These are phyloP conservation scores for Mycena galericulata DNA, from an alignment of 768 basidiomycete species.

Conservation along the genomic window DNA sequence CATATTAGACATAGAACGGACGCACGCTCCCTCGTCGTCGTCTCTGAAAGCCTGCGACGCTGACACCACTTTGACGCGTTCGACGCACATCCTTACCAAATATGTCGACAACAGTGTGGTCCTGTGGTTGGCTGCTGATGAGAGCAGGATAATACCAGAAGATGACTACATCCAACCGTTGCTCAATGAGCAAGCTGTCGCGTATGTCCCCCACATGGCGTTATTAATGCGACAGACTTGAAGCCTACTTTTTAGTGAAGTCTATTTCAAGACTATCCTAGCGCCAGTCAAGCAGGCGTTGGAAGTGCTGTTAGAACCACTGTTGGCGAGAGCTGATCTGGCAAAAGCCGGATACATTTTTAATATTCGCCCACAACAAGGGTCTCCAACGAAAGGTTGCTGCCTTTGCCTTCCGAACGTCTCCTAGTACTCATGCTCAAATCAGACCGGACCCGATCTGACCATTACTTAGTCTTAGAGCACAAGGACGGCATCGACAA, in stretches of 20 bases:
- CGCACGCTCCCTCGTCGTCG: no score
- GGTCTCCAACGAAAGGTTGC: background rate
- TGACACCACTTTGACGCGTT: no score
- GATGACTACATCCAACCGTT: conserved; percentile 11
- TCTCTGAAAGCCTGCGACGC: no score
- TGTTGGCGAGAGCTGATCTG: background rate
- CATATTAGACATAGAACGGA: no score
- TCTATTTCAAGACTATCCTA: background rate
- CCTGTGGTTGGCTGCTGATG: no score
- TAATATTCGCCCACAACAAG: conserved; percentile 7
- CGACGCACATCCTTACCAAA: no score
- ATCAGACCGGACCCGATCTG: background rate
- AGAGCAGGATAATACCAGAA: no score
- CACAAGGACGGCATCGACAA: conserved; percentile 6
- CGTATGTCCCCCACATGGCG: background rate
- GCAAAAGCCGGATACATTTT: background rate
- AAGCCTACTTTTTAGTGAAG: background rate
- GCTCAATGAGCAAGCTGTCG: conserved; percentile 12
- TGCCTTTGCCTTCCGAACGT: no score
- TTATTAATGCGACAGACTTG: background rate
- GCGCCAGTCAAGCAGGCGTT: background rate
- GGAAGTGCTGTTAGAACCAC: background rate
- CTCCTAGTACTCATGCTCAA: background rate
- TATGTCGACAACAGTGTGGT: no score
- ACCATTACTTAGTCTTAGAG: conserved; percentile 9